These are phyloP conservation scores for Colletotrichum sansevieriae DNA, from an alignment of 2,329 filamentous ascomycete species.

Conservation along the genomic window DNA sequence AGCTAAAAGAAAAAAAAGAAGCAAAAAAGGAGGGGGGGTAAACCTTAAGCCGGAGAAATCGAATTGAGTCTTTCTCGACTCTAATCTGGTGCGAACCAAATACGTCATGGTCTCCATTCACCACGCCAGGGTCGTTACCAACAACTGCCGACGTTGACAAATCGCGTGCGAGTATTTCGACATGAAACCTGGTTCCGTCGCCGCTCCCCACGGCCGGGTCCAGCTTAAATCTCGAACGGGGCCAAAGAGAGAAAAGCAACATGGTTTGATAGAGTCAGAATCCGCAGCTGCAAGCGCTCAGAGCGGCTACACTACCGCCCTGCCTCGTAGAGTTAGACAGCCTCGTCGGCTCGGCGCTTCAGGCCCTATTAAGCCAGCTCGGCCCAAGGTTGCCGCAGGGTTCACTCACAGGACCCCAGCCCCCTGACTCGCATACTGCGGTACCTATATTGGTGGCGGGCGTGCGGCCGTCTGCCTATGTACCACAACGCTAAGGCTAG, in stretches of 20 bases:
- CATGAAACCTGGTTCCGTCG: constrained; percentile 38
- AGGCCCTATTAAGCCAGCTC: background rate
- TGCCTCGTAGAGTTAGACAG: background rate
- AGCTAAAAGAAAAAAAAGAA: background rate
- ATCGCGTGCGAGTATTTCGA: constrained; percentile 38
- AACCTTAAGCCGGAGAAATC: constrained; percentile 2
- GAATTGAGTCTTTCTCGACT: background rate
- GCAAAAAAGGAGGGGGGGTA: no score
- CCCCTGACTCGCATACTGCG: constrained; percentile 35
- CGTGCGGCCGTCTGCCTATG: no score
- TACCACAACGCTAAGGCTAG: background rate
- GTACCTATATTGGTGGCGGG: background rate
- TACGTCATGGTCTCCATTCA: constrained; percentile 37
- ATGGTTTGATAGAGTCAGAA: constrained; percentile 22
- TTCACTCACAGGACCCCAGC: constrained; percentile 27
- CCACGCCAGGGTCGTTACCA: constrained; percentile 24
- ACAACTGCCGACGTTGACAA: constrained; percentile 40
- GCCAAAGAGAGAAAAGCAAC: constrained; percentile 15
- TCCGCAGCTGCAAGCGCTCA: constrained; percentile 37
- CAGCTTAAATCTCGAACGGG: constrained; percentile 27
- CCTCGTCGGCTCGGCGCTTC: constrained; percentile 31
- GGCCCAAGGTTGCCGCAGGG: constrained; percentile 29
- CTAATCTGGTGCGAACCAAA: constrained; percentile 4
- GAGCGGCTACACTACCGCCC: constrained; percentile 26
- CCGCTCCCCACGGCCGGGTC: constrained; percentile 35